Base-by-base conservation (phyloP, 73 alveolate species). In the Breviolum minutum region DNA sequence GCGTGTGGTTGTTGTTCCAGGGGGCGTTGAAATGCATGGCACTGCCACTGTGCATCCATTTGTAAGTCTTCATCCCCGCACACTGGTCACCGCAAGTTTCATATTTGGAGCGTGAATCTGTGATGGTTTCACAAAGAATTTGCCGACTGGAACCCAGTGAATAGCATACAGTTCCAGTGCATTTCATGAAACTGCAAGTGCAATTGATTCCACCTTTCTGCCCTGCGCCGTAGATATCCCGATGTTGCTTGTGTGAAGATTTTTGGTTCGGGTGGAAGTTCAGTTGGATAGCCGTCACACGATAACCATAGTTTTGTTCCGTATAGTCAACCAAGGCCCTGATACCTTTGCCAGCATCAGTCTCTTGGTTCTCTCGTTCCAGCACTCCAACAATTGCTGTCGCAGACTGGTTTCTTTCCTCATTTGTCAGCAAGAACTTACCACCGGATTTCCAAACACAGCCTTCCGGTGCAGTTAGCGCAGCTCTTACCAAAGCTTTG, bases 181-280 rank as follows among this genome's bases (percentile, higher is more conserved):
- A 94, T 86, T 94, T 94, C 99, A 94, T 94, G 85, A 94, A 94
- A 85, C 85, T 63, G 85, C 99, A 94, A n/a, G 99, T 94, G 83
- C 99, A 94, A 83, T 94, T 94, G 83, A 94, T 94, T 60, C 99
- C 99, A 60, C 99, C 99, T 62, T 94, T 94, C 94, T 94, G 99
- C 71, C 99, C 99, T 7, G 99, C 91, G 54, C 99, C 99, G 30
- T 94, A 94, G 91, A 94, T 94, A 76, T 94, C 99, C 19, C 99
- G 91, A 63, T 94, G 99, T 63, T 94, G 99, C 99, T 94, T 94
- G 84, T 94, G 99, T 27, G 94, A 79, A 54, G 99, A 94, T 84
- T 76, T 94, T 86, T 94, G 99, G 93, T 94, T 80, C 20, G 99
- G 99, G 26, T 94, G 99, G 40, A 94, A 94, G 54, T 94, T 94